Evolutionary conservation across 1,284 basidiomycete genomes (phyloP), one percentile per base, ranked within the genome.

Genomic region (Inonotus obliquus): DNA sequence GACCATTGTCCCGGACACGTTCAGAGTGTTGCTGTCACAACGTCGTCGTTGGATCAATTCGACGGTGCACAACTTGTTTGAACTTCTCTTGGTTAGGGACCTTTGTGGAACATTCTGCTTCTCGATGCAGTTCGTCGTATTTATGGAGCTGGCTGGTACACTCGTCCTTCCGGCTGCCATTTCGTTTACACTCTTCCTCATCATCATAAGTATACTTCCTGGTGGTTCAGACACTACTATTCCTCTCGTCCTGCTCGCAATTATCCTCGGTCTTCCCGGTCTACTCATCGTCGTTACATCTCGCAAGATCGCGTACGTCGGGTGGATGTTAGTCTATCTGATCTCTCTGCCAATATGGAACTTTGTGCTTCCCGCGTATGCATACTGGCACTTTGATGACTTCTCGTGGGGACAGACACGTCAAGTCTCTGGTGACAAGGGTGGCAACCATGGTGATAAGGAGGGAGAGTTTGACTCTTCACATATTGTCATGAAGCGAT

Each of bases 21-120:
- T 99, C 84, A 81, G 83, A 57, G 86, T 98, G 48, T 80, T 99
- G 52, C 84, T 99, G 25, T 98, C 95, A 2, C 96, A 99, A 73
- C 92, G 97, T 69, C 89, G 97, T 70, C 90, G 97, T 65, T 99
- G 96, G 97, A 99, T 99, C 79, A 99, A 99, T 79, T 98, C 95
- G 64, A 99, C 97, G 0, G 89, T 99, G 54, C 97, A 99, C 79
- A 99, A 99, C 71, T 79, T 99, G 53, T 91, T 92, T 61, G 97
- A 99, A 73, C 82, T 99, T 64, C 78, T 98, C 52, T 83, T 97
- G 59, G 96, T 99, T 38, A 88, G 94, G 52, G 96, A 99, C 74
- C 85, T 98, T 19, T 96, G 93, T 68, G 93, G 94, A 60, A 96
- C 93, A 2, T 96, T 95, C 85, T 97, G 94, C 77, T 96, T 96